Evolutionary conservation across 1,284 basidiomycete genomes (phyloP).

Genomic region (Spongiforma sp.): DNA sequence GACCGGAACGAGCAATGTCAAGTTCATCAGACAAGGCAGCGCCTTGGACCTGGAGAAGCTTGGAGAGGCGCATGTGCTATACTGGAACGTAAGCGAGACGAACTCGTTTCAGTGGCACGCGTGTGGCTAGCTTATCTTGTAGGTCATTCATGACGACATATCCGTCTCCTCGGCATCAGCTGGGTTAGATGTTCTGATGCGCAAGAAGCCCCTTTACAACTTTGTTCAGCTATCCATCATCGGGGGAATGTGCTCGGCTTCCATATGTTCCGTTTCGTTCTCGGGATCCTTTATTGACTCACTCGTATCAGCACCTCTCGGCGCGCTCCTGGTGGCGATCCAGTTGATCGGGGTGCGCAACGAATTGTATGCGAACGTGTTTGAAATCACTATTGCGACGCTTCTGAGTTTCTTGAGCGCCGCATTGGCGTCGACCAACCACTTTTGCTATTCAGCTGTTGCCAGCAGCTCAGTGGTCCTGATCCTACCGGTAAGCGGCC

Average conservation of each 20-base stretch:
- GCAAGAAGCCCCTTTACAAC: conserved; percentile 63
- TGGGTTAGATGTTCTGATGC: conserved; percentile 82
- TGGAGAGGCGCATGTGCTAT: conserved; percentile 76
- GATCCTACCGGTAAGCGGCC: conserved; percentile 74
- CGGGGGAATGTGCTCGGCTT: conserved; percentile 82
- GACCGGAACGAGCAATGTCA: conserved; percentile 88
- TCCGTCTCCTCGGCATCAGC: conserved; percentile 81
- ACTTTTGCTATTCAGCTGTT: conserved; percentile 88
- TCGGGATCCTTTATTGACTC: conserved; percentile 84
- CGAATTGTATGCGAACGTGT: conserved; percentile 86
- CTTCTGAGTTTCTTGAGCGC: conserved; percentile 84
- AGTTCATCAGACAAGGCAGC: conserved; percentile 81
- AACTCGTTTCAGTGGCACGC: background rate
- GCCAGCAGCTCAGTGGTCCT: conserved; percentile 86
- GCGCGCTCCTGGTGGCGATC: conserved; percentile 78
- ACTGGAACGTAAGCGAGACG: conserved; percentile 71
- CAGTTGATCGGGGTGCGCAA: conserved; percentile 79
- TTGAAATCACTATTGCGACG: conserved; percentile 86
- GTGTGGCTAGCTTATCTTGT: conserved; percentile 7
- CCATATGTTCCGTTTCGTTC: conserved; percentile 79
- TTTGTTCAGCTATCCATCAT: conserved; percentile 74
- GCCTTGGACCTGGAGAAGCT: conserved; percentile 82
- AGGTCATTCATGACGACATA: conserved; percentile 88
- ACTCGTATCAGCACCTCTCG: conserved; percentile 77
- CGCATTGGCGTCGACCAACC: conserved; percentile 69